These are phyloP conservation scores for Clitopilus hobsonii DNA, from an alignment of 768 basidiomycete genomes.

Conservation along the genomic window DNA sequence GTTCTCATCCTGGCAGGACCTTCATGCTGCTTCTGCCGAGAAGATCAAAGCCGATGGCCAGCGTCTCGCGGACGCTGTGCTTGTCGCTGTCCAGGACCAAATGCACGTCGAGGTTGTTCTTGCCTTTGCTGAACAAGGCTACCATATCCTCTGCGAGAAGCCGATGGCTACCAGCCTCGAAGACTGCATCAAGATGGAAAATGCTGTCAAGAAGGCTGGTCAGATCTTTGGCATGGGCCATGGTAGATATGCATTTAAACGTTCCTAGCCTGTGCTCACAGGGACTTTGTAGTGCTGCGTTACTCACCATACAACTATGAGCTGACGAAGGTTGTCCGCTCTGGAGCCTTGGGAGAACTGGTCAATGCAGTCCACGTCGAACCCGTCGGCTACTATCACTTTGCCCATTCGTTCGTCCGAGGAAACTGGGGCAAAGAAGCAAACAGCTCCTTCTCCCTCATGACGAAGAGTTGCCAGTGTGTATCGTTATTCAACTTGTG, in stretches of 20 bases:
- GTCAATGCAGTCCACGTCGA: conserved; percentile 84
- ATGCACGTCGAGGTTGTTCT: conserved; percentile 72
- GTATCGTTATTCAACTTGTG: conserved; percentile 13
- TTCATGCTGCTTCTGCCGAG: conserved; percentile 64
- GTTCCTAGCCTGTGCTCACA: not conserved
- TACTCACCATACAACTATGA: conserved; percentile 82
- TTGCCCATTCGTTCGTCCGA: conserved; percentile 86
- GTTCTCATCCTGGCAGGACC: conserved; percentile 68
- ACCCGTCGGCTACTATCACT: conserved; percentile 84
- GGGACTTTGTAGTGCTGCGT: conserved; percentile 58
- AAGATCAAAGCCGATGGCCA: conserved; percentile 58
- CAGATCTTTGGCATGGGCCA: conserved; percentile 86
- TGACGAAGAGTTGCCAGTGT: conserved; percentile 91
- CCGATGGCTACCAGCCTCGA: conserved; percentile 78
- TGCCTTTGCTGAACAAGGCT: conserved; percentile 77
- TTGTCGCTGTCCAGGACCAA: conserved; percentile 77
- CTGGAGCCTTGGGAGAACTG: conserved; percentile 68
- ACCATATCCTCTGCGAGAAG: conserved; percentile 90
- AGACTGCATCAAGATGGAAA: conserved; percentile 74
- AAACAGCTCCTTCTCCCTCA: conserved; percentile 71
- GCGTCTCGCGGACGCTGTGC: conserved; percentile 76
- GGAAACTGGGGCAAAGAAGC: conserved; percentile 74
- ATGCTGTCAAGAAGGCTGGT: conserved; percentile 61
- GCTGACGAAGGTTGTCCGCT: conserved; percentile 64
- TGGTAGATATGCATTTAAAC: conserved; percentile 39